Conservation (phyloP, 2,329 filamentous ascomycete species). For the Aspergillus flavus region DNA sequence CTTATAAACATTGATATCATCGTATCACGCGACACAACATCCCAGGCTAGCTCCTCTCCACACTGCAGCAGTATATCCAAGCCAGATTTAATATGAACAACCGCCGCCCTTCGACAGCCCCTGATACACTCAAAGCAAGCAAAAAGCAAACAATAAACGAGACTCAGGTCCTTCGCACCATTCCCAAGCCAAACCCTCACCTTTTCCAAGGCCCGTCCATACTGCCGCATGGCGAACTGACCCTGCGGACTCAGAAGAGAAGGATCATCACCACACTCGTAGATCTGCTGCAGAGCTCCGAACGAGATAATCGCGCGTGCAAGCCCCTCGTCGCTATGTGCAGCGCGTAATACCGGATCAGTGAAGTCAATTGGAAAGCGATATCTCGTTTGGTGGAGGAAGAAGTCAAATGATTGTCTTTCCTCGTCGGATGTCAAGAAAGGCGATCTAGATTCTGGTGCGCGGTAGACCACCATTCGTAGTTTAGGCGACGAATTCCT, state of each 20-base stretch:
- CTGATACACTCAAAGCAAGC: slow-evolving; percentile 5
- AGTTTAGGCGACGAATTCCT: background rate
- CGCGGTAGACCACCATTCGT: background rate
- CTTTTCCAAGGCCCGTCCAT: background rate
- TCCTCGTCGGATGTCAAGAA: background rate
- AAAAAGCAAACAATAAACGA: background rate
- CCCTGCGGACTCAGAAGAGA: background rate
- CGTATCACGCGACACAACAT: background rate
- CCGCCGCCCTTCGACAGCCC: slow-evolving; percentile 4
- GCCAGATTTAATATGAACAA: slow-evolving; percentile 8
- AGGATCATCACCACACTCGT: background rate
- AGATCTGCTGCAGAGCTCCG: background rate
- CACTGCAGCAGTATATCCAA: background rate
- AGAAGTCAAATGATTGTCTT: background rate
- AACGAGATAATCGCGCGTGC: background rate
- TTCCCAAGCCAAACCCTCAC: no score
- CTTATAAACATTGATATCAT: background rate
- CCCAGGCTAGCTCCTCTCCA: background rate
- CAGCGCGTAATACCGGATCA: background rate
- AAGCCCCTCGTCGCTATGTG: background rate
- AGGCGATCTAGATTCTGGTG: background rate
- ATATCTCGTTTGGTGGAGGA: background rate
- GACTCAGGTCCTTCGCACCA: background rate
- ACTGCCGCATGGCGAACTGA: background rate
- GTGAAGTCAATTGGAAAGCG: background rate